Conservation (phyloP, 176 grass and related monocot species). For the Stipa capillata region DNA sequence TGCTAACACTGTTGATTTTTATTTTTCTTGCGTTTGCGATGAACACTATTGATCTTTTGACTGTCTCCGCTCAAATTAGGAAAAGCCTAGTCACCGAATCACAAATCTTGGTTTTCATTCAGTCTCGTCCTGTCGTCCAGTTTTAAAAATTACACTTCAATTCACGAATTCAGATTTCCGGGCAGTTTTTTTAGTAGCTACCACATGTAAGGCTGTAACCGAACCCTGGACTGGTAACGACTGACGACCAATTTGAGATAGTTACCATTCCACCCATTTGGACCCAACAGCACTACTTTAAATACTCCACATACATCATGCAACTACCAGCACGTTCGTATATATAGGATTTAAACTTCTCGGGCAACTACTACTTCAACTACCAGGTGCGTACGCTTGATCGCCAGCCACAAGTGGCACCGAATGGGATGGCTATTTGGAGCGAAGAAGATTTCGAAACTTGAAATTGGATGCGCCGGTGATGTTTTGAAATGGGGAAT, state of each 20-base stretch:
- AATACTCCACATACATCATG: neutral
- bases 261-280: neutral
- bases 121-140: no score
- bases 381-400: neutral
- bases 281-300: neutral
- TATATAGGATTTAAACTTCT: neutral
- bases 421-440: neutral
- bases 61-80: no score
- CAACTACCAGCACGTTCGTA: neutral
- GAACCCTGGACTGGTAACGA: no score
- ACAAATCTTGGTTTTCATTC: no score
- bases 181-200: no score
- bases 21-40: no score
- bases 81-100: no score
- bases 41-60: no score
- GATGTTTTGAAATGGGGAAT: neutral
- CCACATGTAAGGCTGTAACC: no score
- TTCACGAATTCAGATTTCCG: no score
- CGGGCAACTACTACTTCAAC: neutral
- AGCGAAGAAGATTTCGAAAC: conserved; percentile 9
- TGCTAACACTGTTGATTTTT: no score
- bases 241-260: neutral
- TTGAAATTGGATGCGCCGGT: neutral
- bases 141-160: no score
- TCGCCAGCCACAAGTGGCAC: neutral